Base-by-base conservation (phyloP, 805 yeast species). In the Lachancea meyersii region DNA sequence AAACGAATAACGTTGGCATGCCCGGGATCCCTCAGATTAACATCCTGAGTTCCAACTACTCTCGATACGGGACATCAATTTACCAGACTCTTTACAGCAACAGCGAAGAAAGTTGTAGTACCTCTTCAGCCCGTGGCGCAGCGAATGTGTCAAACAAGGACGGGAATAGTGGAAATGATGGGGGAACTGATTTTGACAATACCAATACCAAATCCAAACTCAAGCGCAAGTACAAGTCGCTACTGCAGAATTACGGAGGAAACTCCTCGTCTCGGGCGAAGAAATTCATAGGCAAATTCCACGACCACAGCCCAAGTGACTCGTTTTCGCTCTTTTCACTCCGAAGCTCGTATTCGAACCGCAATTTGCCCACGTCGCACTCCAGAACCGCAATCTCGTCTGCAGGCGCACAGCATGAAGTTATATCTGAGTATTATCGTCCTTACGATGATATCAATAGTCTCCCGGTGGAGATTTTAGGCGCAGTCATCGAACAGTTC, bases 21-120 rank as follows among this genome's bases (percentile, higher is more conserved):
- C 32, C 32, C 8, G 19, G 32, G 11, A 4, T 13, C 8, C 32
- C 19, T 8, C 10, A 13, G 40, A 58, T 67, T 31, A 57, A 61
- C 46, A 61, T 68, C 11, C 65, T 65, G 38, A 61, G 63, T 47
- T 50, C 57, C 26, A 59, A 65, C 50, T 68, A 68, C 47, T 58
- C 62, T 16, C 58, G 63, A 20, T 68, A 68, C 44, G 72, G 72
- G 5, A 62, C 63, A 5, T 66, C 70, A 1, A 62, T 66, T 3
- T 55, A 54, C 36, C 50, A 55, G 26, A 48, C 49, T 26, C 43
- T 56, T 26, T 60, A 58, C 38, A 45, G 28, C 18, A 37, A 27
- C 13, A 17, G 22, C 4, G 21, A 30, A 9, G 24, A 23, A 32
- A 33, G 41, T 23, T 41, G 41, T 6, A 45, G 40, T 2, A 30